phyloP scores from a whole-genome alignment of 805 yeast genomes.

The Starmerella tilneyi region DNA sequence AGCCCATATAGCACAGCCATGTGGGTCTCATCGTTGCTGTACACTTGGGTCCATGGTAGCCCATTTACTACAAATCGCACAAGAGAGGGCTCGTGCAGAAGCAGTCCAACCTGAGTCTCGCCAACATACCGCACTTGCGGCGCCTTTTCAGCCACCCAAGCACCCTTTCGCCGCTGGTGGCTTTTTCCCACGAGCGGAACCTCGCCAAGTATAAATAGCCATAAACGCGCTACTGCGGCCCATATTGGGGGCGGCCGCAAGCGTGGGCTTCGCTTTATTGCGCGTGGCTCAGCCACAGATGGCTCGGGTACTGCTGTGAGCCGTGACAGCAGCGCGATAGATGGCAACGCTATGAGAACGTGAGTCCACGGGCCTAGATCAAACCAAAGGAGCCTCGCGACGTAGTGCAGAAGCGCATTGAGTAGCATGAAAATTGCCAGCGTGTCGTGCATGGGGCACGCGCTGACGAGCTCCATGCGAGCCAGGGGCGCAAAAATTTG shows the following conservation, averaged over 20 bases:
- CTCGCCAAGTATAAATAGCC: constrained; percentile 3
- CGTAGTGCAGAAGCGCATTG: background rate
- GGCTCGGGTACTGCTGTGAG: constrained; percentile 1
- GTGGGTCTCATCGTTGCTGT: constrained; percentile 4
- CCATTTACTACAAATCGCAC: constrained; percentile 6
- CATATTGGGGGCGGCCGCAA: constrained; percentile 1
- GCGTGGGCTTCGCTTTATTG: background rate
- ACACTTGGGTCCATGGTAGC: constrained; percentile 15
- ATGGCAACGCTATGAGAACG: background rate
- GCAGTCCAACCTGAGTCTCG: constrained; percentile 7
- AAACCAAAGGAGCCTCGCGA: background rate
- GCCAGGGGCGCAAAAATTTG: background rate
- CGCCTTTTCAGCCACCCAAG: background rate
- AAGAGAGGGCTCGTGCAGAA: constrained; percentile 1
- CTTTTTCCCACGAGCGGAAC: constrained; percentile 1
- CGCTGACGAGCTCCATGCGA: constrained; percentile 3
- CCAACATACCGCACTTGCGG: constrained; percentile 9
- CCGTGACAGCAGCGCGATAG: background rate
- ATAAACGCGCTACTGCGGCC: constrained; percentile 1
- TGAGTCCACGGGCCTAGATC: constrained; percentile 6
- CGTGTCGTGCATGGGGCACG: constrained; percentile 2
- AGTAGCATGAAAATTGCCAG: background rate
- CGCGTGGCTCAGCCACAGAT: background rate
- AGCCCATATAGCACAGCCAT: constrained; percentile 13
- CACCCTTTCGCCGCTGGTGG: background rate